Base-by-base conservation (phyloP, 176 grass and related monocot species). In the Carex scoparia region DNA sequence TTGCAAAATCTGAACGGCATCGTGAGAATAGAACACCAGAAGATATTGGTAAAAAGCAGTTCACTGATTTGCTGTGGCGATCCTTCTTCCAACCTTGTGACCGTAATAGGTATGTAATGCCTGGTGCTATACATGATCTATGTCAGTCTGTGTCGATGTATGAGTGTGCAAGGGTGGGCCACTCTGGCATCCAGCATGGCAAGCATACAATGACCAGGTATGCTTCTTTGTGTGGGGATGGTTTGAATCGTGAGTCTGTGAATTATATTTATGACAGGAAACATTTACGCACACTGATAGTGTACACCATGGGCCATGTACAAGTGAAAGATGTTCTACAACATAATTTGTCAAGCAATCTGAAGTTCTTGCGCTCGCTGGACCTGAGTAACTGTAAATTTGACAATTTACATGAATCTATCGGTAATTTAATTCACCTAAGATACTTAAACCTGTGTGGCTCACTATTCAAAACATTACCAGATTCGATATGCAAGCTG, bases 71-170 rank as follows among this genome's bases (percentile, higher is more conserved):
- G n/a, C 72, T 85, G 5, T 15, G 53, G 62, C 56, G 63, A 42
- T 88, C 82, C 40, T 88, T 88, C 60, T 88, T 85, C 35, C 87
- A 85, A 38, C 32, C 23, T 14, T 31, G 59, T 81, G 82, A 6
- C 5, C 46, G 19, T 31, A 5, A 59, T 23, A 61, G 61, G 46
- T 88, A 81, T 3, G 57, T 81, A 73, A 88, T 88, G 74, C 82
- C 87, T 13, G 63, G 83, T 69, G 32, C 79, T 48, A 88, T 88
- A 64, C 87, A 88, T 88, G 87, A 88, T 58, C 42, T 88, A 49
- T 54, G 83, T 49, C 74, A 85, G 48, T 85, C 32, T 61, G 63
- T 88, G 19, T 88, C 75, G 5, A 14, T 42, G 46, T 61, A 81
- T 72, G 82, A 88, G 32, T 85, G 87, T 80, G 35, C 60, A 37